Conservation (phyloP, 805 yeast genomes). For the Vanderwaltozyma verrucispora region DNA sequence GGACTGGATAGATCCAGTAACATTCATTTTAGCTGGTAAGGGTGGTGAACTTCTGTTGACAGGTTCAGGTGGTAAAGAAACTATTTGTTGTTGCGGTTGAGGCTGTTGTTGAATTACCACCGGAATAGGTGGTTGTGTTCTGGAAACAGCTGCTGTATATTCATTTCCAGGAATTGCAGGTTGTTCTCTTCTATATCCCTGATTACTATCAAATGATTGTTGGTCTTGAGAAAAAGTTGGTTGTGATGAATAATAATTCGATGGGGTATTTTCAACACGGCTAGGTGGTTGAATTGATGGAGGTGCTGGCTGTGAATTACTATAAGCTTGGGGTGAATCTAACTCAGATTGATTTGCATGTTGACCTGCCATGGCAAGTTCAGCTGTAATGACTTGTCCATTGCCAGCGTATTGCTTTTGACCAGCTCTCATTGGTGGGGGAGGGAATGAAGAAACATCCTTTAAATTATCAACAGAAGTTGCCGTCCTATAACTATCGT, state of each 20-base stretch:
- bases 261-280: neutral
- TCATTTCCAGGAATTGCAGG: too few relatives aligned
- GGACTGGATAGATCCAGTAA: neutral
- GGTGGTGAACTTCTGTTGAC: neutral
- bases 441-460: conserved; percentile 23
- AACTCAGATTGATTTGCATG: neutral
- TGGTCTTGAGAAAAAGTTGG: conserved; percentile 1
- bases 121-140: conserved; percentile 7
- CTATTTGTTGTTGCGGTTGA: conserved; percentile 5
- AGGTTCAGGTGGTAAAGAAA: too few relatives aligned
- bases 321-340: neutral
- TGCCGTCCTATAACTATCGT: conserved; percentile 2
- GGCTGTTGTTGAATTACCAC: conserved; percentile 3
- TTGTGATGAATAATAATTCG: neutral
- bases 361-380: neutral
- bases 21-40: neutral
- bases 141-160: too few relatives aligned
- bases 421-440: conserved; percentile 33
- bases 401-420: conserved; percentile 22
- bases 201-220: neutral
- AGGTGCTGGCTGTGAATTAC: neutral
- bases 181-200: too few relatives aligned
- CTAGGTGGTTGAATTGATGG: neutral
- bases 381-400: conserved; percentile 7
- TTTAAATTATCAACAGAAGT: conserved; percentile 4